Conservation (phyloP, 2,329 filamentous ascomycete species). For the Ampelomyces quisqualis region DNA sequence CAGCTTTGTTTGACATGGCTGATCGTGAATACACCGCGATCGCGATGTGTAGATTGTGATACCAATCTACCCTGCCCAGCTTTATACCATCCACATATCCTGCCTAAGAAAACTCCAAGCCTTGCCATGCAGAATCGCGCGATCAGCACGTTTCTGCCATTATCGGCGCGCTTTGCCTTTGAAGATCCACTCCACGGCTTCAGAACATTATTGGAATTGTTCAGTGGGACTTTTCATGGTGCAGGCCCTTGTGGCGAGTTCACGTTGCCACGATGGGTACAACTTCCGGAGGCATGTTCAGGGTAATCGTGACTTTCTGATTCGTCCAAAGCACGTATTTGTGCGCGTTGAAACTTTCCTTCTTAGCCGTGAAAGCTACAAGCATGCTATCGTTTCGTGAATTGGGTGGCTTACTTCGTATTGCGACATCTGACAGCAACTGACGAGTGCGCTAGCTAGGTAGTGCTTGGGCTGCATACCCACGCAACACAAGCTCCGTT, state of each 20-base stretch:
- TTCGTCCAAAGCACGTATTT: slow-evolving; percentile 2
- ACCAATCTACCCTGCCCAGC: too few species aligned
- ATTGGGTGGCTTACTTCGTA: slow-evolving; percentile 19
- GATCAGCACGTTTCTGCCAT: slow-evolving; percentile 13
- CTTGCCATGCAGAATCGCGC: slow-evolving; percentile 7
- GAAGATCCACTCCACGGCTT: background rate
- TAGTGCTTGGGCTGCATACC: too few species aligned
- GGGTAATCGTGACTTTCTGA: slow-evolving; percentile 3
- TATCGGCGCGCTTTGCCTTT: slow-evolving; percentile 3
- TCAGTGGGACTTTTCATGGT: background rate
- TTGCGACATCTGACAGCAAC: slow-evolving; percentile 26
- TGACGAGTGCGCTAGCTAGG: slow-evolving; percentile 2
- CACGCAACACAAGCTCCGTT: background rate
- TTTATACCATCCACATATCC: background rate
- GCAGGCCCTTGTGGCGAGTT: background rate
- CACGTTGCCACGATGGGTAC: background rate
- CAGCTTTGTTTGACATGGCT: background rate
- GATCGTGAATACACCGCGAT: background rate
- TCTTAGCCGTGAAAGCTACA: background rate
- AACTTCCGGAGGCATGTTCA: background rate
- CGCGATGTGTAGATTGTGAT: background rate
- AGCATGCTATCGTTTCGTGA: slow-evolving; percentile 13
- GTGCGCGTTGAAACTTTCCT: background rate
- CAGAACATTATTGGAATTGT: slow-evolving; percentile 3
- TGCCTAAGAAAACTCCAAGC: background rate